Conservation (phyloP, 148 eudicot genomes). For the Oxyria digyna region DNA sequence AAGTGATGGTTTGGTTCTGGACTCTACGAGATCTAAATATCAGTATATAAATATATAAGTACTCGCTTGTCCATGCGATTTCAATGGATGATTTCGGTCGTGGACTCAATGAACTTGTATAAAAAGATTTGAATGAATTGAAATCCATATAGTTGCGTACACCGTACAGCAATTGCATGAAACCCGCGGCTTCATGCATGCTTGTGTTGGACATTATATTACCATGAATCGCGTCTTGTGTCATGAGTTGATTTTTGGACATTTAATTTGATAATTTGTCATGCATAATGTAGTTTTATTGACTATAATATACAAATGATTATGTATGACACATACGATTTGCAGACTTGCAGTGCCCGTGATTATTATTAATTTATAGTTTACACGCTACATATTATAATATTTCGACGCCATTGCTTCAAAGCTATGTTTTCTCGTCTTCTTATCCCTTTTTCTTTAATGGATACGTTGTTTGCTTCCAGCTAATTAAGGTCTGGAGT, state of each 20-base stretch:
- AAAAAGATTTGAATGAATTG: neutral
- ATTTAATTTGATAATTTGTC: too few species aligned
- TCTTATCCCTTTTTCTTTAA: neutral
- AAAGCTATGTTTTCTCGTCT: neutral
- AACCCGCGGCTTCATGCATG: neutral
- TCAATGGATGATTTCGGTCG: too few species aligned
- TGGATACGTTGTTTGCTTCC: neutral
- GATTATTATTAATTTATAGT: neutral
- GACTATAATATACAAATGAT: neutral
- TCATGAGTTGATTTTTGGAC: neutral
- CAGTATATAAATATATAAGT: too few species aligned
- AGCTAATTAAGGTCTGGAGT: neutral
- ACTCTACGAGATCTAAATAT: too few species aligned
- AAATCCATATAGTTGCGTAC: neutral
- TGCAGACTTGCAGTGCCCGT: neutral
- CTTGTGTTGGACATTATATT: neutral
- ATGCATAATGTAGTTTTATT: too few species aligned
- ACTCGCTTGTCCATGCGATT: too few species aligned
- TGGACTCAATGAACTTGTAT: too few species aligned
- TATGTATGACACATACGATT: neutral
- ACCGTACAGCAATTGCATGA: neutral
- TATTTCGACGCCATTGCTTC: neutral
- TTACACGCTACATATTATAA: slow-evolving; percentile 1
- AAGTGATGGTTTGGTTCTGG: too few species aligned
- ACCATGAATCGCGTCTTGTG: neutral